A percentile compares a stretch with the other conserved stretches of the same genome.
Evolutionary conservation across 495 filamentous ascomycete species (phyloP).

Genomic region (Neurospora sp.): DNA sequence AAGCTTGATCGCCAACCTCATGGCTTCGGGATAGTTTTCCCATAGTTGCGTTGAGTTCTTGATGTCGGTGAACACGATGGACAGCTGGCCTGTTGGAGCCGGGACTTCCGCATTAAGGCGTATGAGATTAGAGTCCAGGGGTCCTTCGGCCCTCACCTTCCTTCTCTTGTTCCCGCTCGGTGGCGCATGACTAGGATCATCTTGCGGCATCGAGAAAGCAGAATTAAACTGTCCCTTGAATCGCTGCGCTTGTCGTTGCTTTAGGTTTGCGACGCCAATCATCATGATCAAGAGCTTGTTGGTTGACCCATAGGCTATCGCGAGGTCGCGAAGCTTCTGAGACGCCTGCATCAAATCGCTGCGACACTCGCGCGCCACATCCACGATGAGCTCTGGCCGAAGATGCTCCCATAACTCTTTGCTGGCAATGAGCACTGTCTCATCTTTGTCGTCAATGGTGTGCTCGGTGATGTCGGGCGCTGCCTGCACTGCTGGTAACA

Average conservation of each 20-base stretch:
- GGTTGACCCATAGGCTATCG: conserved; percentile 85
- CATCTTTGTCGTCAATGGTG: conserved; percentile 78
- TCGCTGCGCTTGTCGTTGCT: conserved; percentile 59
- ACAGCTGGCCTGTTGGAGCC: conserved; percentile 78
- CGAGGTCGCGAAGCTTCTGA: conserved; percentile 88
- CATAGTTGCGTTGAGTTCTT: conserved; percentile 97
- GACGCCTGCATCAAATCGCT: conserved; percentile 89
- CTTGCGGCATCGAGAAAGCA: conserved; percentile 58
- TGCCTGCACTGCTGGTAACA: conserved; percentile 88
- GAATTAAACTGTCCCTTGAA: conserved; percentile 66
- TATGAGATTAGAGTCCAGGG: conserved; percentile 69
- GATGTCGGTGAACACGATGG: conserved; percentile 98
- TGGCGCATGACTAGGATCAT: conserved; percentile 54
- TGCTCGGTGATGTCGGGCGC: conserved; percentile 74
- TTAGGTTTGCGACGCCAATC: conserved; percentile 80
- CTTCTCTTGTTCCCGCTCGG: conserved; percentile 47
- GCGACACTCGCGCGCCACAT: conserved; percentile 74
- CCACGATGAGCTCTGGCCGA: conserved; percentile 77
- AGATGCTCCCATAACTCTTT: conserved; percentile 93
- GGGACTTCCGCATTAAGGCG: conserved; percentile 83
- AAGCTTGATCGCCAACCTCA: conserved; percentile 89
- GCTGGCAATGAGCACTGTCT: conserved; percentile 85
- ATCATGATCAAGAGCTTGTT: conserved; percentile 99
- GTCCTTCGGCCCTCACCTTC: conserved; percentile 53
- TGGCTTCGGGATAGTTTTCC: conserved; percentile 89